These are phyloP conservation scores for Canavalia gladiata DNA, from an alignment of 306 rosid species.

Conservation along the genomic window DNA sequence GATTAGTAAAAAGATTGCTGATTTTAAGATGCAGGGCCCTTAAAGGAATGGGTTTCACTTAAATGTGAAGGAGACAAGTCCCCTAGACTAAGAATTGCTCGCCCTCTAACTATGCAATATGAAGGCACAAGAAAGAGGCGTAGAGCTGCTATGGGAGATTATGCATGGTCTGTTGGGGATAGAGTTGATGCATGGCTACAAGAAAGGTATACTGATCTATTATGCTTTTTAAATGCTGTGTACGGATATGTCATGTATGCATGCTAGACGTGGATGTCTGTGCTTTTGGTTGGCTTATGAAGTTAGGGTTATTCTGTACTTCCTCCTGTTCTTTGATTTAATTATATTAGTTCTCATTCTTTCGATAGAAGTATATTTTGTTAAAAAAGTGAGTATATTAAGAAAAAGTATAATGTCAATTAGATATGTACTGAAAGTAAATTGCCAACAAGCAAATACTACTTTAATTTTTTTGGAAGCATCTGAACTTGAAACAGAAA, in stretches of 20 bases:
- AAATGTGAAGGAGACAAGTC: slow-evolving; percentile 68
- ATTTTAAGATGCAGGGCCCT: slow-evolving; percentile 64
- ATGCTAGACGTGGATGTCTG: neutral
- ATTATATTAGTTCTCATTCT: neutral
- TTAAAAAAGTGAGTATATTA: no score
- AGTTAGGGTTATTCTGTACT: neutral
- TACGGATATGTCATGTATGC: slow-evolving; percentile 21
- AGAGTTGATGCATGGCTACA: slow-evolving; percentile 91
- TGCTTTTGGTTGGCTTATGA: slow-evolving; percentile 21
- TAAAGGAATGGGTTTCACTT: slow-evolving; percentile 88
- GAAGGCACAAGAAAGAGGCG: slow-evolving; percentile 98
- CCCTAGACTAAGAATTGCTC: slow-evolving; percentile 81
- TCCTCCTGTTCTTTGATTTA: neutral
- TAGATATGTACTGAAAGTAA: neutral
- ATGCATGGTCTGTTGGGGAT: slow-evolving; percentile 94
- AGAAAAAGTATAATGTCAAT: neutral
- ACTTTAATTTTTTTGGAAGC: neutral
- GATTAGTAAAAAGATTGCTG: slow-evolving; percentile 22
- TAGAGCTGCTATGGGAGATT: slow-evolving; percentile 84
- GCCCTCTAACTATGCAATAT: slow-evolving; percentile 70
- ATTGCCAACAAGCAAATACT: neutral
- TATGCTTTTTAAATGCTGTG: slow-evolving; percentile 5
- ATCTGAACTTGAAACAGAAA: neutral
- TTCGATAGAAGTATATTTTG: neutral
- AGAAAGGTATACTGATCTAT: slow-evolving; percentile 67